Percentiles rank a stretch among this genome's conserved stretches.
Evolutionary conservation across 345 rosid genomes (phyloP).

Genomic region (Punica granatum): DNA sequence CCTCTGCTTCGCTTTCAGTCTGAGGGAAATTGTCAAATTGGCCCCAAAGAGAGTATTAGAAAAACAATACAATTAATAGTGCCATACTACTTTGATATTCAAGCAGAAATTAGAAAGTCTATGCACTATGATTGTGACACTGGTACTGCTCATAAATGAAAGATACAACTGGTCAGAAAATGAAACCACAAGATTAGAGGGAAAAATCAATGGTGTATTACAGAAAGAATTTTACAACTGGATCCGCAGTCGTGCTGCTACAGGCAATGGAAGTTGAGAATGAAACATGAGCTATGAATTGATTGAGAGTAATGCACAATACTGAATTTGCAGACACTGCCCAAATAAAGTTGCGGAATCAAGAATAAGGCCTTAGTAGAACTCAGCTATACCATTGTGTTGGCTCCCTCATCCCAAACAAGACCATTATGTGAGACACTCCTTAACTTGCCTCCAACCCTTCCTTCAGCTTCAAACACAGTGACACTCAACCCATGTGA

Average conservation of each 20-base stretch:
- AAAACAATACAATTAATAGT: neutral
- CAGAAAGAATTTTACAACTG: neutral
- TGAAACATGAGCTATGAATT: neutral
- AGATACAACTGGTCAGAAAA: neutral
- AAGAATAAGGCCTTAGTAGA: neutral
- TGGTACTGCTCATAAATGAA: neutral
- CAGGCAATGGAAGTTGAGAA: neutral
- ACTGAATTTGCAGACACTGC: neutral
- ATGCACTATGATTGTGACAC: neutral
- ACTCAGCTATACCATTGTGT: slow-evolving; percentile 57
- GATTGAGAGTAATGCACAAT: neutral
- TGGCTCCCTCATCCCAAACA: slow-evolving; percentile 95
- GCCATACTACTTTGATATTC: neutral
- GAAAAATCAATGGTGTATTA: neutral
- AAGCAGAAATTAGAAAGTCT: neutral
- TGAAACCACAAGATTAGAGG: neutral
- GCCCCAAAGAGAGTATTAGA: neutral
- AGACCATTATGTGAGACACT: slow-evolving; percentile 54
- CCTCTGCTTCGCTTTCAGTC: slow-evolving; percentile 85
- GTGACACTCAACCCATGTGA: slow-evolving; percentile 65
- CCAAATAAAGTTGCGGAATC: neutral
- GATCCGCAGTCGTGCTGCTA: neutral
- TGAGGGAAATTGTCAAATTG: slow-evolving; percentile 22
- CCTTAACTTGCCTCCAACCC: slow-evolving; percentile 80
- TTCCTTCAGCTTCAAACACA: slow-evolving; percentile 77